A percentile compares a stretch with the other conserved stretches of the same genome.
These are phyloP conservation scores for Fusarium temperatum DNA, from an alignment of 2,329 filamentous ascomycete genomes.

Conservation along the genomic window DNA sequence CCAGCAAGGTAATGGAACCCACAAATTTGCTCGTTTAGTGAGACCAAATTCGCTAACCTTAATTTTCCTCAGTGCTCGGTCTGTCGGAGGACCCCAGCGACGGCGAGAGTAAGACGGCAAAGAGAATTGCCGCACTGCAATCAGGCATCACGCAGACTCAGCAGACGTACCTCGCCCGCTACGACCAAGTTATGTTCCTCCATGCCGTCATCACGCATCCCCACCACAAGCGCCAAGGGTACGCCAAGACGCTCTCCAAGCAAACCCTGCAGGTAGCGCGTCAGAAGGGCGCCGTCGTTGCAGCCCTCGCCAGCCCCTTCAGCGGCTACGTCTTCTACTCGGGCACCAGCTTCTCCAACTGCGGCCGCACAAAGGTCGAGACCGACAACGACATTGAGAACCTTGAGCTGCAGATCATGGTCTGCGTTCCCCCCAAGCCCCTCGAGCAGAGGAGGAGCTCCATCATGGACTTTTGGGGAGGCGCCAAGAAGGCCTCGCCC, in stretches of 20 bases:
- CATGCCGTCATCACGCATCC: constrained; percentile 38
- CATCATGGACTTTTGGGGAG: constrained; percentile 25
- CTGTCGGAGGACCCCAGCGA: background rate
- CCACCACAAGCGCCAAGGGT: constrained; percentile 32
- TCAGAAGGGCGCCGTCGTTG: constrained; percentile 26
- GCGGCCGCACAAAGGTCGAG: constrained; percentile 31
- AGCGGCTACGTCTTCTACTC: constrained; percentile 36
- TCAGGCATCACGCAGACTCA: constrained; percentile 27
- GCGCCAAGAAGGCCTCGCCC: constrained; percentile 13
- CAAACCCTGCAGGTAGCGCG: constrained; percentile 24
- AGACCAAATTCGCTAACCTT: background rate
- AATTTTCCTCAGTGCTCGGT: constrained; percentile 4
- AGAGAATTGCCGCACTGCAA: constrained; percentile 24
- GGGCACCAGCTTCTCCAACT: constrained; percentile 32
- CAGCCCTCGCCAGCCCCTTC: constrained; percentile 27
- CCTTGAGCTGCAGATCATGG: constrained; percentile 33
- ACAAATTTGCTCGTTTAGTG: background rate
- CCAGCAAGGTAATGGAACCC: constrained; percentile 4
- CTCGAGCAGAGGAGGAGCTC: constrained; percentile 29
- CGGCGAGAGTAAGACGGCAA: constrained; percentile 20
- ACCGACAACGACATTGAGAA: constrained; percentile 26
- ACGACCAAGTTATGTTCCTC: constrained; percentile 29
- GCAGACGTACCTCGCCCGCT: constrained; percentile 27
- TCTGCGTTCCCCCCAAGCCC: constrained; percentile 16
- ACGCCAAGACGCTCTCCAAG: constrained; percentile 32